phyloP scores from a whole-genome alignment of 2,329 filamentous ascomycete genomes.

The Samsoniella hepiali region DNA sequence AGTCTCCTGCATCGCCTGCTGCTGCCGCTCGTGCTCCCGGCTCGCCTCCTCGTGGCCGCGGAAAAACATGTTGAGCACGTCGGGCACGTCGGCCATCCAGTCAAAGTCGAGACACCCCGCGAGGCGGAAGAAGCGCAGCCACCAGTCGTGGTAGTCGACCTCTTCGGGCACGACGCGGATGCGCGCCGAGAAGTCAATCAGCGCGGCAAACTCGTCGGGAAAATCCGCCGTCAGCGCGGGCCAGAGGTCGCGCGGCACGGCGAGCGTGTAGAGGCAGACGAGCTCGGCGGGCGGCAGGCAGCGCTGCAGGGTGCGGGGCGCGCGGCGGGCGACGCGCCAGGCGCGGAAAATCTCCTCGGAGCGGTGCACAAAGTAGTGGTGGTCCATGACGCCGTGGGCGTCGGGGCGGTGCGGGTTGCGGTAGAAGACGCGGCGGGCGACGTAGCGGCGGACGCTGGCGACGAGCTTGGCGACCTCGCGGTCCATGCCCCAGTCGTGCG shows the following conservation, averaged over 20 bases:
- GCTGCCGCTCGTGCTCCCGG: background rate
- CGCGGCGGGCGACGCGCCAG: conserved; percentile 19
- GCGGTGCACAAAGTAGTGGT: conserved; percentile 23
- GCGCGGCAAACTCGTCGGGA: conserved; percentile 12
- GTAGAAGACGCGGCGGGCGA: conserved; percentile 24
- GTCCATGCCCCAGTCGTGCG: conserved; percentile 21
- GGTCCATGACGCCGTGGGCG: conserved; percentile 23
- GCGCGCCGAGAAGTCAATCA: conserved; percentile 11
- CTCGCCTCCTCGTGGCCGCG: background rate
- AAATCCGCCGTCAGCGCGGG: conserved; percentile 21
- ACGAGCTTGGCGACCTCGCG: conserved; percentile 23
- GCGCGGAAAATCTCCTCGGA: conserved; percentile 27
- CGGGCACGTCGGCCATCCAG: conserved; percentile 17
- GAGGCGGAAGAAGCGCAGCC: conserved; percentile 16
- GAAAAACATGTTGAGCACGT: conserved; percentile 10
- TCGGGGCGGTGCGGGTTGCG: conserved; percentile 32
- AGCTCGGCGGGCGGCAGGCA: conserved; percentile 10
- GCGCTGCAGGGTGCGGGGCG: background rate
- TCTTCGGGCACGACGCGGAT: conserved; percentile 8
- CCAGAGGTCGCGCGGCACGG: conserved; percentile 20
- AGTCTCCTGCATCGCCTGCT: background rate
- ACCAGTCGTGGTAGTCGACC: conserved; percentile 18
- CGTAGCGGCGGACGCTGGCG: conserved; percentile 24
- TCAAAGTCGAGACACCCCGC: conserved; percentile 19
- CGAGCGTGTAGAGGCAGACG: conserved; percentile 17